Evolutionary conservation across 1,284 basidiomycete genomes (phyloP), one percentile per base, ranked within the genome.

Genomic region (Rhodotorula sp.): DNA sequence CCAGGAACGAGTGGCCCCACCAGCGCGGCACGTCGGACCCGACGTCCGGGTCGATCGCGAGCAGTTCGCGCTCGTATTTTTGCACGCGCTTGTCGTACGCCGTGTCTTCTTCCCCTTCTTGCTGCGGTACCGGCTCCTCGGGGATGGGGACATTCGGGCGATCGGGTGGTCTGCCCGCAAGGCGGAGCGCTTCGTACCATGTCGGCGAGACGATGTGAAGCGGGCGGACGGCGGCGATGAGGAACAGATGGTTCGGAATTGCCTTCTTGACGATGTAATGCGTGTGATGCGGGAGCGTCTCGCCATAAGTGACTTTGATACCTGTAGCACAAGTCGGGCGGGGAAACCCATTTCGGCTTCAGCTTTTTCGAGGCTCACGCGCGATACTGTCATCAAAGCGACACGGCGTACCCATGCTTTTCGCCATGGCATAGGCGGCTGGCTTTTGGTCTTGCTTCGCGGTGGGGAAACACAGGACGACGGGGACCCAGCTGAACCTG

Each of bases 401-500:
- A n/a, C n/a, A n/a, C n/a, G n/a, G 7, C 68, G 26, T 24, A 66
- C 68, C 68, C 22, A 70, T 59, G 4, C 6, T n/a, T 54, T 60
- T 64, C 7, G 53, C 70, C 2, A 24, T 7, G 3, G 33, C 33
- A 30, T 30, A 26, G 18, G 64, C n/a, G 4, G 24, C 24, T 29
- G 51, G 42, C 46, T 73, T 71, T 46, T 58, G 26, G 1, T 54
- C 48, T 1, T 22, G 24, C 1, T 60, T 5, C 2, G 62, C 68
- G 5, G 60, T 17, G 3, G 66, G 4, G 30, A 70, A 33, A 42
- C 59, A 69, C 15, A 73, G 12, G 49, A 68, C 49, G 48, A 71
- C 26, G 3, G 74, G 71, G 2, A 44, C 22, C 74, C 74, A 75
- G 6, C 33, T 26, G 60, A 75, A 68, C 22, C 74, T 75, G 64